A percentile compares a stretch with the other conserved stretches of the same genome.
These are phyloP conservation scores for Trichocladium uniseriatum DNA, from an alignment of 495 filamentous ascomycete species.

Conservation along the genomic window DNA sequence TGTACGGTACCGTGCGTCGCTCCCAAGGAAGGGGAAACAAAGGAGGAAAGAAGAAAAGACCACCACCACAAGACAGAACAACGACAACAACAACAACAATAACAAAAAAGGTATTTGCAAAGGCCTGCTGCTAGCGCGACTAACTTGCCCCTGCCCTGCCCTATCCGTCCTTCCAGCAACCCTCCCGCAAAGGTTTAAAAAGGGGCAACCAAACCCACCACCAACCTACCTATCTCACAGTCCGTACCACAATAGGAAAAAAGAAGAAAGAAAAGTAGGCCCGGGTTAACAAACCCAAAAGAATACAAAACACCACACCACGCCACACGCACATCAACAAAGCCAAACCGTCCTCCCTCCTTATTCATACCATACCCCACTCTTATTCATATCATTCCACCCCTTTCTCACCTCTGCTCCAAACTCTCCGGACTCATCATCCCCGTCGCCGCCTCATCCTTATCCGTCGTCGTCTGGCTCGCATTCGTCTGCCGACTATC, in stretches of 20 bases:
- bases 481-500: neutral
- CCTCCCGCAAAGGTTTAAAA: no score
- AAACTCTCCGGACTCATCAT: conserved; percentile 64
- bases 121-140: neutral
- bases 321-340: neutral
- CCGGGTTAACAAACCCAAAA: neutral
- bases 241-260: neutral
- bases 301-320: neutral
- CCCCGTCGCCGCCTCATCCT: conserved; percentile 29
- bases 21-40: no score
- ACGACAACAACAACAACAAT: neutral
- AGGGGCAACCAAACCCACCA: no score
- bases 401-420: conserved; percentile 31
- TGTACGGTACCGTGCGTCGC: no score
- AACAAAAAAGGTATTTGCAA: neutral
- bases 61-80: no score
- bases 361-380: neutral
- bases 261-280: neutral
- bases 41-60: no score
- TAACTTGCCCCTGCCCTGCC: no score
- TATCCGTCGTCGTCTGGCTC: conserved; percentile 1
- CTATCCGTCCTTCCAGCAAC: no score
- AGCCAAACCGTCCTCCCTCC: neutral
- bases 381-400: neutral
- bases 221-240: no score